Evolutionary conservation across 257 asterid genomes (phyloP).

Genomic region (Penstemon newberryi): DNA sequence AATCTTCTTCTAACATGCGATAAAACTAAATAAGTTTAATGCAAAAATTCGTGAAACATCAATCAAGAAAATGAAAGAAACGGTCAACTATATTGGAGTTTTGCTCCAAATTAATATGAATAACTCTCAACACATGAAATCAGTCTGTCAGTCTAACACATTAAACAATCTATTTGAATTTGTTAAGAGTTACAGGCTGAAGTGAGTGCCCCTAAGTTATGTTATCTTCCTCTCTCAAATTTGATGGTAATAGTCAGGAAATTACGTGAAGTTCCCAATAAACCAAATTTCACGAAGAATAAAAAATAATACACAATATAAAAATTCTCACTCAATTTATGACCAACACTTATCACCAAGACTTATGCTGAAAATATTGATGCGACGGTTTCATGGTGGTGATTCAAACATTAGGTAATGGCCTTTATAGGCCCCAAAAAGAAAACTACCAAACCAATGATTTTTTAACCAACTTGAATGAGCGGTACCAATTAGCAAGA

Average conservation of each 20-base stretch:
- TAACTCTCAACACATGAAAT: not conserved
- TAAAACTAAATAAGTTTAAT: not conserved
- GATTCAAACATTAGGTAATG: too few relatives aligned
- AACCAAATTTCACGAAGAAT: too few relatives aligned
- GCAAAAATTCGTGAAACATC: not conserved
- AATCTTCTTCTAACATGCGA: not conserved
- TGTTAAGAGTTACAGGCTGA: not conserved
- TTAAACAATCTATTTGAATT: constrained; percentile 6
- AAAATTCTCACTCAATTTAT: too few relatives aligned
- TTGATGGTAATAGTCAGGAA: constrained; percentile 4
- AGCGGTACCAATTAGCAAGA: too few relatives aligned
- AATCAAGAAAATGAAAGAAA: not conserved
- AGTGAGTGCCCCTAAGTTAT: constrained; percentile 13
- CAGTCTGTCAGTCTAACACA: not conserved
- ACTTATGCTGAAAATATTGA: too few relatives aligned
- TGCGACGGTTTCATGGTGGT: too few relatives aligned
- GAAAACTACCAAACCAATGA: too few relatives aligned
- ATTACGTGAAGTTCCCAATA: not conserved
- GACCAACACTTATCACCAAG: too few relatives aligned
- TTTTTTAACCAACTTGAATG: too few relatives aligned
- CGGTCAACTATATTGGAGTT: constrained; percentile 3
- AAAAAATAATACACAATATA: too few relatives aligned
- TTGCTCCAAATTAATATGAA: not conserved
- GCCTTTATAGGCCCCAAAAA: too few relatives aligned
- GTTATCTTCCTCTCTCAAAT: constrained; percentile 8